A percentile compares a stretch with the other conserved stretches of the same genome.
phyloP scores from a whole-genome alignment of 176 grass and related monocot species.

The Oryza officinalis region DNA sequence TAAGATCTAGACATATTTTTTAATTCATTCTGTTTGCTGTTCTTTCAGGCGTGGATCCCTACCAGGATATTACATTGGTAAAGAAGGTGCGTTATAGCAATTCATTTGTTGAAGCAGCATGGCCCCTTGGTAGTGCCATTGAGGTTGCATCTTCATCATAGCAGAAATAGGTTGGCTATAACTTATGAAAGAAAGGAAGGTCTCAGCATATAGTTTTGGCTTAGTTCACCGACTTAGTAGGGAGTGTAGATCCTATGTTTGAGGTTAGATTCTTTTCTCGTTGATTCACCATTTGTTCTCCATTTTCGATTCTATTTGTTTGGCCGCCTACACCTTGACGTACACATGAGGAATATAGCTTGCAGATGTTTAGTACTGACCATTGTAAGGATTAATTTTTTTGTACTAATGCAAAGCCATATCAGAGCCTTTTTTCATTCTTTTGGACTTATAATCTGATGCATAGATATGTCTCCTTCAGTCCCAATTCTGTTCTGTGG shows the following conservation, averaged over 20 bases:
- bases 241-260: constrained; percentile 47
- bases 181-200: constrained; percentile 18
- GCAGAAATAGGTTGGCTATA: constrained; percentile 35
- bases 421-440: constrained; percentile 35
- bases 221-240: constrained; percentile 46
- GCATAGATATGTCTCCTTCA: constrained; percentile 34
- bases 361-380: constrained; percentile 15
- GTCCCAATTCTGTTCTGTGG: not conserved
- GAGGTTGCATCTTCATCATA: constrained; percentile 86
- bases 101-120: constrained; percentile 86
- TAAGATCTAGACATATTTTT: not conserved
- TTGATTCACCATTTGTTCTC: constrained; percentile 47
- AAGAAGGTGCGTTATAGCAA: constrained; percentile 80
- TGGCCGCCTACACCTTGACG: constrained; percentile 39
- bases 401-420: constrained; percentile 26
- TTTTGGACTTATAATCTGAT: constrained; percentile 20
- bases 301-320: constrained; percentile 52
- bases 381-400: constrained; percentile 36
- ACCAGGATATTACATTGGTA: constrained; percentile 94
- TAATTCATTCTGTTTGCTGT: constrained; percentile 10
- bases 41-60: constrained; percentile 68
- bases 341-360: constrained; percentile 50
- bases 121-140: constrained; percentile 96
- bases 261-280: constrained; percentile 40
- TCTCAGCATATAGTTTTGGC: constrained; percentile 48